Conservation (phyloP, 495 filamentous ascomycete genomes). For the Aspergillus haitiensis region DNA sequence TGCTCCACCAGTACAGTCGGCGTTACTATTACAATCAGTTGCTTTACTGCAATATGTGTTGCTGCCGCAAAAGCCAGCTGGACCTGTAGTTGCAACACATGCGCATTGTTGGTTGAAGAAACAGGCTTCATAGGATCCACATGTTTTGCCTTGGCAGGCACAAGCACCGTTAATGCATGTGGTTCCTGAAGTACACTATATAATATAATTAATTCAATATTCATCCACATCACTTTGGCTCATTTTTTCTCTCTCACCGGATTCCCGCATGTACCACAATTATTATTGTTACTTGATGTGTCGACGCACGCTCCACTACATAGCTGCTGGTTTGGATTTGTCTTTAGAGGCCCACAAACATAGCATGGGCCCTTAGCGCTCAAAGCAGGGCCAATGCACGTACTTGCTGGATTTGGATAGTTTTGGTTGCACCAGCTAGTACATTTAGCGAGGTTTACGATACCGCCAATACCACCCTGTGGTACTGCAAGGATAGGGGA, state of each 20-base stretch:
- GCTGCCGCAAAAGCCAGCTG: background rate
- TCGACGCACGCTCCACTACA: background rate
- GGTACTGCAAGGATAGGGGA: background rate
- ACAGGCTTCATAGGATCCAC: background rate
- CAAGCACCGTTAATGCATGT: background rate
- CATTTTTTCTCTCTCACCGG: background rate
- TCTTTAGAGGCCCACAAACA: constrained; percentile 4
- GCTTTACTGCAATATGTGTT: background rate
- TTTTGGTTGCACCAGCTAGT: background rate
- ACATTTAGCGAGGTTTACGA: background rate
- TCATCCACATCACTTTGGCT: background rate
- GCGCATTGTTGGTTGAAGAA: background rate
- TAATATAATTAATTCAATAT: background rate
- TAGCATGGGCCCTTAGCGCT: background rate
- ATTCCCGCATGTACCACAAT: background rate
- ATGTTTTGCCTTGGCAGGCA: background rate
- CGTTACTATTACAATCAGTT: background rate
- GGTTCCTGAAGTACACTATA: background rate
- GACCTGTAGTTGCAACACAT: background rate
- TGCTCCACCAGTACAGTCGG: background rate
- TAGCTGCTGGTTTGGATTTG: constrained; percentile 1
- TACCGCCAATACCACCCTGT: background rate
- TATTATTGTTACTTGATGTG: background rate
- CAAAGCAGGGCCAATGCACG: background rate
- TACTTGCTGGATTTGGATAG: background rate